Evolutionary conservation across 345 rosid species (phyloP).

Genomic region (Clarkia xantiana): DNA sequence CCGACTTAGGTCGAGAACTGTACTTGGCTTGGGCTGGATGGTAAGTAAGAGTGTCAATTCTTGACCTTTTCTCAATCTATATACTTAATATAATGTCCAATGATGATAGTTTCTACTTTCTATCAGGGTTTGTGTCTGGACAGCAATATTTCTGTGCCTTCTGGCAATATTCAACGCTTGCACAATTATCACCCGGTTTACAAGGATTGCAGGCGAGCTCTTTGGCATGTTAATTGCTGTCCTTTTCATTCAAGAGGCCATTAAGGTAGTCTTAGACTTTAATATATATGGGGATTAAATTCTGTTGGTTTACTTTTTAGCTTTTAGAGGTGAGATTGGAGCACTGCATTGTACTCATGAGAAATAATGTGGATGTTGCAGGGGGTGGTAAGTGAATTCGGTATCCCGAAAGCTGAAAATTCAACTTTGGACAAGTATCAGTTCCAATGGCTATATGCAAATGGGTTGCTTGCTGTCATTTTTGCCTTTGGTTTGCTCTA

Average conservation of each 20-base stretch:
- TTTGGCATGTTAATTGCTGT: conserved; percentile 72
- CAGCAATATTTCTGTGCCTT: conserved; percentile 43
- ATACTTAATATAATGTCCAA: too few relatives aligned
- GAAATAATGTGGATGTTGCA: conserved; percentile 15
- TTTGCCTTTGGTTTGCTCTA: conserved; percentile 46
- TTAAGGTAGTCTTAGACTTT: conserved; percentile 19
- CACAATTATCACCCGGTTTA: conserved; percentile 41
- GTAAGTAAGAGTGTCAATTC: conserved; percentile 16
- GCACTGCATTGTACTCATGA: neutral
- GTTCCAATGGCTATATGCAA: conserved; percentile 45
- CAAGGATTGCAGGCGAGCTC: conserved; percentile 65
- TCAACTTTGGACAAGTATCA: conserved; percentile 26
- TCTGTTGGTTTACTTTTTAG: too few relatives aligned
- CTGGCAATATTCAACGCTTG: conserved; percentile 61
- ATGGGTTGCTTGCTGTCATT: conserved; percentile 61
- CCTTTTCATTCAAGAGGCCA: conserved; percentile 71
- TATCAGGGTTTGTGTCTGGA: conserved; percentile 49
- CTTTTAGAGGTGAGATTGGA: too few relatives aligned
- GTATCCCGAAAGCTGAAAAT: conserved; percentile 23
- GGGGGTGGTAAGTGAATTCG: conserved; percentile 59
- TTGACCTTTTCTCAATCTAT: too few relatives aligned
- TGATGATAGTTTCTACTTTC: too few relatives aligned
- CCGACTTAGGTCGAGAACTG: conserved; percentile 38
- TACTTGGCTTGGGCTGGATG: conserved; percentile 71
- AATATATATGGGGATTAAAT: too few relatives aligned